Conservation (phyloP, 371 early-diverging fungal genomes). For the Nosema muscidifuracis region DNA sequence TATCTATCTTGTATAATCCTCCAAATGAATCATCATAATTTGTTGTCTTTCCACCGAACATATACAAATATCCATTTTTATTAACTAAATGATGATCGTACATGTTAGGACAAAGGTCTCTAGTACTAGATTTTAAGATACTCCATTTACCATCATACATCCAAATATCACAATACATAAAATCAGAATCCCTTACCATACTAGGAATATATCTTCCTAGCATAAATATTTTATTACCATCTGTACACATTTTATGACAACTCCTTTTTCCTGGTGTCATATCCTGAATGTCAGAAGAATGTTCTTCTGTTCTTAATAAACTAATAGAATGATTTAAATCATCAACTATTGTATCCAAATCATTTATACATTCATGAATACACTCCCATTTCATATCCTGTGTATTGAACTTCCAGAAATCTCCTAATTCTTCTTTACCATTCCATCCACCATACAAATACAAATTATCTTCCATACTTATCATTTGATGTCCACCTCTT, state of each 20-base stretch:
- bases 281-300: too few relatives aligned
- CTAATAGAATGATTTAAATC: neutral
- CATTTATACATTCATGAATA: neutral
- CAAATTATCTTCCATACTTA: slow-evolving; percentile 69
- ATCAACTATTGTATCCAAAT: too few relatives aligned
- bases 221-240: slow-evolving; percentile 68
- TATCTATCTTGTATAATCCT: slow-evolving; percentile 25
- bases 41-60: slow-evolving; percentile 31
- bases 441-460: slow-evolving; percentile 91
- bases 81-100: slow-evolving; percentile 87
- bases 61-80: neutral
- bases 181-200: slow-evolving; percentile 61
- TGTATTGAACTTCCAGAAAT: slow-evolving; percentile 74
- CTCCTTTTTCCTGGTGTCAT: slow-evolving; percentile 74
- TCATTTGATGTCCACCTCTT: slow-evolving; percentile 92
- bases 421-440: slow-evolving; percentile 73
- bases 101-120: slow-evolving; percentile 68
- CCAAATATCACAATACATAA: neutral
- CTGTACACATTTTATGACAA: slow-evolving; percentile 77
- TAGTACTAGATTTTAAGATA: slow-evolving; percentile 56
- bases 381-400: neutral
- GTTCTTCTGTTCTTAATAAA: neutral
- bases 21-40: slow-evolving; percentile 20
- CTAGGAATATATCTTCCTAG: slow-evolving; percentile 77
- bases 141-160: slow-evolving; percentile 7